Evolutionary conservation across 495 filamentous ascomycete genomes (phyloP), one percentile per base, ranked within the genome.

Genomic region (Beverwykella pulmonaria): DNA sequence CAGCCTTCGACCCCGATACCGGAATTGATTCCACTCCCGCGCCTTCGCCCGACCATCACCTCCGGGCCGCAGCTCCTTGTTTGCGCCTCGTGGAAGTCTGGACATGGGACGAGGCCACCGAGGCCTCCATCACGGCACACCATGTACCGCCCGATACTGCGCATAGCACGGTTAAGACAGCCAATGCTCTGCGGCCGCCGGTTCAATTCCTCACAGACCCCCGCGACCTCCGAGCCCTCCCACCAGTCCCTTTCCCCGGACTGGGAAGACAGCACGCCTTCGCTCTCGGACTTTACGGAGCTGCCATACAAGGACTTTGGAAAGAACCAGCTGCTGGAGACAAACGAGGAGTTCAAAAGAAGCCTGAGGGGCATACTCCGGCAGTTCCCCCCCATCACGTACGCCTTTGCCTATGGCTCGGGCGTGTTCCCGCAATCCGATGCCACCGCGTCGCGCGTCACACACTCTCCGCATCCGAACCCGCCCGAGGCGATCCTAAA

Each of bases 341-440:
- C 97, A 71, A 93, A 97, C 76, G 86, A 91, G 65, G 92, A 97
- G 67, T 93, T 97, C 76, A 97, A 96, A 72, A 91, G 96, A 73
- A 89, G 86, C 17, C 77, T 98, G 36, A 88, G 93, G 19, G 86
- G 91, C 73, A 89, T 98, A 30, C 83, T 97, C 4, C 96, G 92
- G 91, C 85, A 93, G 62, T 98, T 98, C 77, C 94, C 95, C 0
- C 92, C 93, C 0, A 96, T 98, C 63, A 84, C 90, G 52, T 98
- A 98, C 79, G 93, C 92, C 6, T 94, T 98, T 75, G 94, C 94
- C 15, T 98, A 98, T 74, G 94, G 94, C 25, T 97, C 93, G 0
- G 94, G 95, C 8, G 94, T 98, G 6, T 98, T 98, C 74, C 84
- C 92, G 0, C 94, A 98, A 67, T 63, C 82, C 41, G 82, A 75